phyloP scores from a whole-genome alignment of 345 rosid genomes.

The Ceriops tagal region DNA sequence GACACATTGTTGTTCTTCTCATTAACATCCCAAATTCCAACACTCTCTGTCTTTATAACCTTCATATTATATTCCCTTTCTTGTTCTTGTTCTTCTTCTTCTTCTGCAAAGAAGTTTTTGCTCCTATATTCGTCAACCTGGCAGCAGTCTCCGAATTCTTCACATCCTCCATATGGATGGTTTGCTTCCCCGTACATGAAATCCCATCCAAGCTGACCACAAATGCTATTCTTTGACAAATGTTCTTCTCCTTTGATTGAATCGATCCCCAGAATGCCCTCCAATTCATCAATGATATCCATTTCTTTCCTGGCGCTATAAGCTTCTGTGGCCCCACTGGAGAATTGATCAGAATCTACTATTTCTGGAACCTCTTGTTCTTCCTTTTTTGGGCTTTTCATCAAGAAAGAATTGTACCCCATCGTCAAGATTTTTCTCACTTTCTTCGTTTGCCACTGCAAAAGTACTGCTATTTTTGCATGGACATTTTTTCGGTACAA shows the following conservation, averaged over 20 bases:
- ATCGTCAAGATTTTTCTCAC: constrained; percentile 1
- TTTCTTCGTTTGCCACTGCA: background rate
- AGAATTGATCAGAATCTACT: background rate
- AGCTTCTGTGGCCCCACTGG: constrained; percentile 3
- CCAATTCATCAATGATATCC: constrained; percentile 27
- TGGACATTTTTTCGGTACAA: background rate
- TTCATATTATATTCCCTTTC: background rate
- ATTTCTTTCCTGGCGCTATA: constrained; percentile 7
- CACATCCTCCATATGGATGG: constrained; percentile 23
- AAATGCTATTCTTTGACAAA: background rate
- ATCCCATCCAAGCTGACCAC: constrained; percentile 30
- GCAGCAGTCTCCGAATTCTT: constrained; percentile 20
- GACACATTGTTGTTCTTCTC: constrained; percentile 31
- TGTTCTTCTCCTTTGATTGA: constrained; percentile 20
- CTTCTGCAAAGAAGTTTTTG: constrained; percentile 10
- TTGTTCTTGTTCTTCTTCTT: background rate
- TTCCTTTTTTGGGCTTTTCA: constrained; percentile 44
- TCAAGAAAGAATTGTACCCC: constrained; percentile 32
- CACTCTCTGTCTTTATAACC: constrained; percentile 32
- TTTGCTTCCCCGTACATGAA: constrained; percentile 39
- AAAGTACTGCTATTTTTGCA: background rate
- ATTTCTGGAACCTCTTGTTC: constrained; percentile 33
- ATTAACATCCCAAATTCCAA: constrained; percentile 38
- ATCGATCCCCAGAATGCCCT: constrained; percentile 29
- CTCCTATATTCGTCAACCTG: constrained; percentile 2